Percentiles rank a stretch among this genome's conserved stretches.
Conservation (phyloP, 2,329 filamentous ascomycete species). For the Diplodia mutila region DNA sequence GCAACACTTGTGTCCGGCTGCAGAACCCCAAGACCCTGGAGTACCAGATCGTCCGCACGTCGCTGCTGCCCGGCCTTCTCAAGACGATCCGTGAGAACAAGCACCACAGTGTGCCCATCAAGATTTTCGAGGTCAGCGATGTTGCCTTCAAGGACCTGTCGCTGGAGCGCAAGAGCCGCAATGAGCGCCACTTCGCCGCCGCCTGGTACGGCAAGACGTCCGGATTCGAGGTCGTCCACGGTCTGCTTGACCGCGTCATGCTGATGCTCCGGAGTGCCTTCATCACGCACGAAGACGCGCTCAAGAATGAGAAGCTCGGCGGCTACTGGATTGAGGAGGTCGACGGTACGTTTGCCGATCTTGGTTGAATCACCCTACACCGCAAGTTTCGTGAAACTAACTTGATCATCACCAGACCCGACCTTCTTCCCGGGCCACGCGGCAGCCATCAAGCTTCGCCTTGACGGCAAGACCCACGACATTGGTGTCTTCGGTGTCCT, state of each 20-base stretch:
- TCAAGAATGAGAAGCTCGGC: constrained; percentile 61
- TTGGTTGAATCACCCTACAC: neutral
- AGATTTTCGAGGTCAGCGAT: constrained; percentile 89
- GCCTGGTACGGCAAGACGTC: constrained; percentile 93
- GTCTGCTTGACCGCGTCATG: constrained; percentile 87
- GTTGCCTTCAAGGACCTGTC: constrained; percentile 86
- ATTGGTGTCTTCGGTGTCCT: constrained; percentile 93
- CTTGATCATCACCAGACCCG: constrained; percentile 57
- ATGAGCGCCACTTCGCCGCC: constrained; percentile 94
- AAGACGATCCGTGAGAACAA: constrained; percentile 96
- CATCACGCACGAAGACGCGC: constrained; percentile 71
- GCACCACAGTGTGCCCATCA: constrained; percentile 83
- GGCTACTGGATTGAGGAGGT: constrained; percentile 96
- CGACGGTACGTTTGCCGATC: constrained; percentile 59
- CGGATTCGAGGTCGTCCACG: constrained; percentile 95
- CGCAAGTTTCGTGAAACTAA: neutral
- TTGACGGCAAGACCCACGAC: constrained; percentile 71
- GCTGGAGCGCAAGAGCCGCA: constrained; percentile 82
- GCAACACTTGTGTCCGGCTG: constrained; percentile 78
- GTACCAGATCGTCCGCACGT: constrained; percentile 91
- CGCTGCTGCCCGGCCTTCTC: constrained; percentile 80
- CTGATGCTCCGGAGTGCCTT: constrained; percentile 87
- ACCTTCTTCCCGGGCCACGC: constrained; percentile 93
- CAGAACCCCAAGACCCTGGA: constrained; percentile 92
- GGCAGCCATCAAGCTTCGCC: constrained; percentile 78